phyloP scores from a whole-genome alignment of 2,329 filamentous ascomycete species.

The Cladorrhinum sp. region DNA sequence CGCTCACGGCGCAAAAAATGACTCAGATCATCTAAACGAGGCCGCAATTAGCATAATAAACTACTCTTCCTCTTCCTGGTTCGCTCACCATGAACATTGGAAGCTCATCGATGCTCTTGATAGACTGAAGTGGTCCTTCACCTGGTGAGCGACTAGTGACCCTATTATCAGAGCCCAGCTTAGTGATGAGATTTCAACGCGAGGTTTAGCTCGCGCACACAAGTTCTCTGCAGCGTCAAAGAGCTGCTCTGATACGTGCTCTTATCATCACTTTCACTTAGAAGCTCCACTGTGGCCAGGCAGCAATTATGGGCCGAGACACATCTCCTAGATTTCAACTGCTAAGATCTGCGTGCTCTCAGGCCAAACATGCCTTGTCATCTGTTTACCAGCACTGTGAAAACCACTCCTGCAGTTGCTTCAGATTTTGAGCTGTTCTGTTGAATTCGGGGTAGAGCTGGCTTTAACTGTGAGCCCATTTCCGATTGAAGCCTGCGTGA shows the following conservation, averaged over 20 bases:
- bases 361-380: neutral
- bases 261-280: neutral
- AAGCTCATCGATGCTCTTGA: no score
- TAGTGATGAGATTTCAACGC: neutral
- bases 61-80: no score
- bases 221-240: neutral
- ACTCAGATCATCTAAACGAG: no score
- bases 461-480: neutral
- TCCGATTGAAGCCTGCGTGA: neutral
- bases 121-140: no score
- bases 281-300: neutral
- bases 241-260: neutral
- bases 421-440: neutral
- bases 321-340: neutral
- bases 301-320: neutral
- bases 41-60: no score
- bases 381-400: neutral
- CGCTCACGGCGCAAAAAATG: no score
- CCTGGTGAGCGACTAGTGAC: no score
- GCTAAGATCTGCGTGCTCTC: no score
- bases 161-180: neutral
- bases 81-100: no score
- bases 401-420: neutral
- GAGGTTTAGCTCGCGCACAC: neutral
- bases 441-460: neutral